Evolutionary conservation across 306 rosid genomes (phyloP), one percentile per base, ranked within the genome.

Genomic region (Vigna reflexopilosa): DNA sequence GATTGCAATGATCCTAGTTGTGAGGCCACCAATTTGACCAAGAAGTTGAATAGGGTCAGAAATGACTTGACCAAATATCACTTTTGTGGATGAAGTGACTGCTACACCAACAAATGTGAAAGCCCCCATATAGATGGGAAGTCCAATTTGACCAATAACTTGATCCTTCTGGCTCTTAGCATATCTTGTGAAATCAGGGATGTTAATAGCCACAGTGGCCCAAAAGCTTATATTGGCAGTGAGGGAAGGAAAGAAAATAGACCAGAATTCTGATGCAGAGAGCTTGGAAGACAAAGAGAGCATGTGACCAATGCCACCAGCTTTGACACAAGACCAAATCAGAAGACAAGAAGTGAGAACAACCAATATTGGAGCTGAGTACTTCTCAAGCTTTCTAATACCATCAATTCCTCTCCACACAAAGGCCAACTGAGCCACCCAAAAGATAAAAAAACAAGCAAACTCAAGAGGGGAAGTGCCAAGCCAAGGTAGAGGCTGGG

Each of bases 211-310:
- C 36, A 94, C 26, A 67, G 97, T 77, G 16, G 96, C 91, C 98
- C 97, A 94, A 50, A 92, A 94, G 81, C 97, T 89, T 69, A 94
- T 92, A 51, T 92, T 94, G 1, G 98, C 97, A 62, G 97, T 94
- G 4, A 94, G 86, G 36, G 97, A 88, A 69, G 97, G 98, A 56
- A 89, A 94, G 63, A 92, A 94, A 0, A 92, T 76, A 26, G 93
- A 70, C 92, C 91, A 92, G 52, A 94, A 94, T 34, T 94, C 80
- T 2, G 96, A 68, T 2, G 36, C 48, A 4, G 88, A 78, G 20
- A 94, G 90, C 77, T 83, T 90, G 0, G 98, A 94, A 19, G 97
- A 85, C 48, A 92, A 78, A 3, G 92, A 85, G 1, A 94, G 89
- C 93, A 94, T 92, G 86, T 88, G 89, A 20, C 88, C 81, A 17